Evolutionary conservation across 768 basidiomycete species (phyloP), one percentile per base, ranked within the genome.

Genomic region (Tubosaeta sp.): DNA sequence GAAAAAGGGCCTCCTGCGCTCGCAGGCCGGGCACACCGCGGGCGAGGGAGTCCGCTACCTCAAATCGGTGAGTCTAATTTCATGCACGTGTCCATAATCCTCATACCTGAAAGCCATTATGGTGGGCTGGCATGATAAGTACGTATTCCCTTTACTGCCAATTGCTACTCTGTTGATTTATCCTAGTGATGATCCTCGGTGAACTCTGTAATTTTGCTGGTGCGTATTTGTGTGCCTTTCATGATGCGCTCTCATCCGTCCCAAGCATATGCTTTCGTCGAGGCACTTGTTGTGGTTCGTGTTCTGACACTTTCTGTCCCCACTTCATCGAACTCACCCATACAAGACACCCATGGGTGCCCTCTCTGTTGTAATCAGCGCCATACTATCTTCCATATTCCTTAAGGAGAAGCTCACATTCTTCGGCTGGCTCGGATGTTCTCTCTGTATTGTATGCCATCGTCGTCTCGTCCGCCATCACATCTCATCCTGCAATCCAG

Each of bases 341-440:
- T 38, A 9, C 40, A 49, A 88, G 84, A 98, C 95, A 34, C 96
- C 95, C 3, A 81, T 99, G 60, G 95, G 95, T 36, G 94, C 95
- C 8, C 80, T 99, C 48, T 94, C 93, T 18, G 96, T 99, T 59
- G 96, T 99, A 57, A 77, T 98, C 56, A 95, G 86, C 67, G 94
- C 94, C 44, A 87, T 95, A 30, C 73, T 97, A 16, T 94, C 94
- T 7, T 94, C 91, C 27, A 76, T 95, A 57, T 90, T 98, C 73
- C 86, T 99, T 60, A 84, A 94, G 43, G 95, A 97, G 68, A 90
- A 77, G 48, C 80, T 99, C 39, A 89, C 86, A 31, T 91, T 97
- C 70, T 98, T 99, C 65, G 95, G 96, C 44, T 97, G 94, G 94
- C 76, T 98, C 55, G 95, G 94, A 18, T 96, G 94, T 68, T 80